phyloP scores from a whole-genome alignment of 306 rosid species.

The Lupinus albus region DNA sequence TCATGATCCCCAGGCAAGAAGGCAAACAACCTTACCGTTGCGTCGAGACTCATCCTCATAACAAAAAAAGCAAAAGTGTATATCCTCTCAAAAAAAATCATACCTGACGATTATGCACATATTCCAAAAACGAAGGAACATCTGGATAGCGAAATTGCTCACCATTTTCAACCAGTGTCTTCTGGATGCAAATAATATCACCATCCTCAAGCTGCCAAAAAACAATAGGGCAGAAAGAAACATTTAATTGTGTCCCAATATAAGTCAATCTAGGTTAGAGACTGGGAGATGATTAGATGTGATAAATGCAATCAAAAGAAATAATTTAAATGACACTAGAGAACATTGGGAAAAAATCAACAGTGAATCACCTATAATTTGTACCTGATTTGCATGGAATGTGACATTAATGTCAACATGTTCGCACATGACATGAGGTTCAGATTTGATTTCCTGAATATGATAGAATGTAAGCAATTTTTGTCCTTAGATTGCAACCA shows the following conservation, averaged over 20 bases:
- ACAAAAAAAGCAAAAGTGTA: too few species aligned
- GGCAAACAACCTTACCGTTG: too few species aligned
- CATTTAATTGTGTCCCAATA: not conserved
- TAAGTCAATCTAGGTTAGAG: not conserved
- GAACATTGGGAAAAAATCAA: not conserved
- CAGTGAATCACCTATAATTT: not conserved
- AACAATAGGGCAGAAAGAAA: constrained; percentile 15
- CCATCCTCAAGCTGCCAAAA: constrained; percentile 86
- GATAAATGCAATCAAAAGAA: not conserved
- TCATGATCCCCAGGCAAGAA: too few species aligned
- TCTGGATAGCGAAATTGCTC: constrained; percentile 70
- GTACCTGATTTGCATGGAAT: constrained; percentile 77
- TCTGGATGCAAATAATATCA: constrained; percentile 93
- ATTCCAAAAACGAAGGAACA: constrained; percentile 83
- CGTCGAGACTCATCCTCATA: too few species aligned
- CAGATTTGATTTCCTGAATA: constrained; percentile 84
- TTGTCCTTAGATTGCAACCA: not conserved
- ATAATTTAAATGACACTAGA: not conserved
- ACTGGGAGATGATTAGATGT: not conserved
- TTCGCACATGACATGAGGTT: constrained; percentile 85
- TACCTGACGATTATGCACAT: constrained; percentile 94
- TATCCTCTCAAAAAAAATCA: not conserved
- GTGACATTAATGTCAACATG: constrained; percentile 62
- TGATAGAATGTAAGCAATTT: constrained; percentile 25
- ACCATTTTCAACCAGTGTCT: constrained; percentile 48